Evolutionary conservation across 2,329 filamentous ascomycete species (phyloP), one percentile per base, ranked within the genome.

Genomic region (Lachnellula arida): DNA sequence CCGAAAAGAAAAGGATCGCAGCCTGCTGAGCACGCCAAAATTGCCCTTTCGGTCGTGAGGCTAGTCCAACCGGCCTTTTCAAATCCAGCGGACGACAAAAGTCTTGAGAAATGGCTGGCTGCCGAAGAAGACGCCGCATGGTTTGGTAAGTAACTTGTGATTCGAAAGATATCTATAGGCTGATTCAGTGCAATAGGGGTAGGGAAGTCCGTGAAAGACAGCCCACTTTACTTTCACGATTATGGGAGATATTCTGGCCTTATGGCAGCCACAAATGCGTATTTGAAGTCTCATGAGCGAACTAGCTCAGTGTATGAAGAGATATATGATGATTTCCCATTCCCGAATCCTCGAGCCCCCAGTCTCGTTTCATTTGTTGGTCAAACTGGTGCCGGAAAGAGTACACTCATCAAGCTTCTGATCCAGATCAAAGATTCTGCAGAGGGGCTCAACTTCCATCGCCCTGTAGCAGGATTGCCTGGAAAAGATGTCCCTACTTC

Each of bases 181-280:
- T 48, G 4, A 25, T 15, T 28, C 25, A 48, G 11, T 9, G 46
- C 2, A 48, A 28, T 28, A 48, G 46, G 46, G 22, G 25, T 48
- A 14, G 25, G 25, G 19, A 25, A 23, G 25, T 17, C 14, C 17
- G 15, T 23, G 15, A 23, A 46, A 28, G 61, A 60, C 5, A 69
- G 63, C 15, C 59, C 66, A 14, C 68, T 68, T 0, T 64, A 68
- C 3, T 73, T 76, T 54, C 67, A 72, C 49, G 74, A 76, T 56
- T 73, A 72, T 65, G 76, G 75, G 7, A 70, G 75, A 35, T 78
- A 76, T 66, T 71, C 73, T 5, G 66, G 67, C 2, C 70, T 78
- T 50, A 75, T 78, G 70, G 67, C 65, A 37, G 25, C 37, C 37
- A 40, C 37, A 9, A 17, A 14, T 17, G 37, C 37, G 8, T 40